Conservation (phyloP, 2,329 filamentous ascomycete species). For the Phyllosticta citriasiana region DNA sequence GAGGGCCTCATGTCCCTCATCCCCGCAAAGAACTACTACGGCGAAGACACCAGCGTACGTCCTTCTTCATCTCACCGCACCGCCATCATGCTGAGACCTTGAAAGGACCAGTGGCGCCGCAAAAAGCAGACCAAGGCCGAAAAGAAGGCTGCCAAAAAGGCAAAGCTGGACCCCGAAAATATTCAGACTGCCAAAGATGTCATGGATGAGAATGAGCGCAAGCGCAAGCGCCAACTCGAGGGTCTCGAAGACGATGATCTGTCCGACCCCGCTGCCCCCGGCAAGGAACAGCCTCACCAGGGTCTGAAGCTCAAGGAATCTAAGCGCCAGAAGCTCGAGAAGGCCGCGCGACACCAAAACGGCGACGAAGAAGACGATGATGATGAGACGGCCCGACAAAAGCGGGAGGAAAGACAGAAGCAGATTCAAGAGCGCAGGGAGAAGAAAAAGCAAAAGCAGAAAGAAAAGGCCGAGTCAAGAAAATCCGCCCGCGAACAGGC, state of each 20-base stretch:
- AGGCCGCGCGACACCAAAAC: conserved; percentile 8
- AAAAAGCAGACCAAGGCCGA: conserved; percentile 95
- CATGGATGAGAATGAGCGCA: conserved; percentile 72
- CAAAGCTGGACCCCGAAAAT: conserved; percentile 85
- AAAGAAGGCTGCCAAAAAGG: conserved; percentile 69
- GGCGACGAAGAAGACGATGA: conserved; percentile 11
- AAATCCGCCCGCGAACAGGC: conserved; percentile 21
- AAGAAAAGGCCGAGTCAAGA: conserved; percentile 15
- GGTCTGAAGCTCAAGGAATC: conserved; percentile 25
- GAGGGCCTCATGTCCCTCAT: conserved; percentile 81
- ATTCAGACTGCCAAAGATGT: conserved; percentile 88
- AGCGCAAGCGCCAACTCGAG: conserved; percentile 61
- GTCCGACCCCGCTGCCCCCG: conserved; percentile 25
- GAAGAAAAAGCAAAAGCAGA: conserved; percentile 28
- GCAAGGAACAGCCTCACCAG: conserved; percentile 28
- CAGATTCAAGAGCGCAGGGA: conserved; percentile 32
- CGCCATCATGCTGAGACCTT: background rate
- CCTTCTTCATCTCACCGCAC: conserved; percentile 9
- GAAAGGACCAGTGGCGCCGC: conserved; percentile 81
- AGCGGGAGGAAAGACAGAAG: conserved; percentile 36
- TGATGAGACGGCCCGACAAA: conserved; percentile 30
- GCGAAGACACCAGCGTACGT: conserved; percentile 73
- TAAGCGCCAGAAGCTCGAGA: conserved; percentile 34
- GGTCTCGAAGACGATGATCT: conserved; percentile 37
- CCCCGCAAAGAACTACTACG: conserved; percentile 84